A percentile compares a stretch with the other conserved stretches of the same genome.
These are phyloP conservation scores for Lomentospora prolificans DNA, from an alignment of 2,329 filamentous ascomycete genomes.

Conservation along the genomic window DNA sequence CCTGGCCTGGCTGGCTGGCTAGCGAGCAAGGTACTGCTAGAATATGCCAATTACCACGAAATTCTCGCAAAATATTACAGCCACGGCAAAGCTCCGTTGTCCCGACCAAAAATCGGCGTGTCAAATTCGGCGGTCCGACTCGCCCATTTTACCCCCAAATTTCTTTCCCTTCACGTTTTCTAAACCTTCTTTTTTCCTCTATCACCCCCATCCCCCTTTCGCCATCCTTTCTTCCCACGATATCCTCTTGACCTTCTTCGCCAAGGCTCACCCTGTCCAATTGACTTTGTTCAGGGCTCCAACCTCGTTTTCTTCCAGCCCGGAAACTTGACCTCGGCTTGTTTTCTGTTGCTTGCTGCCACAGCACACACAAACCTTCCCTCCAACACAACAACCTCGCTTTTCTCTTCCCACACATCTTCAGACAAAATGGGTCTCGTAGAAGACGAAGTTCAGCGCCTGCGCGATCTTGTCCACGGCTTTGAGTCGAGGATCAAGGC, in stretches of 20 bases:
- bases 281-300: neutral
- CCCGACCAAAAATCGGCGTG: constrained; percentile 3
- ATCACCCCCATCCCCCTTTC: constrained; percentile 4
- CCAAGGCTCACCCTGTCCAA: neutral
- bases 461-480: constrained; percentile 73
- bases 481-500: constrained; percentile 80
- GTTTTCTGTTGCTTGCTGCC: constrained; percentile 1
- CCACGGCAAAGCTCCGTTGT: constrained; percentile 8
- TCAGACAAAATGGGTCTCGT: constrained; percentile 71
- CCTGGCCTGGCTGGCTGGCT: too few relatives aligned
- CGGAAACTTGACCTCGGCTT: neutral
- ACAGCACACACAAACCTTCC: neutral
- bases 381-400: constrained; percentile 12
- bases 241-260: neutral
- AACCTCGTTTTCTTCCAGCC: neutral
- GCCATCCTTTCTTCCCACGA: constrained; percentile 1
- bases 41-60: too few relatives aligned
- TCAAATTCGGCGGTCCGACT: constrained; percentile 1
- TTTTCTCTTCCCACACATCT: constrained; percentile 13
- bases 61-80: neutral
- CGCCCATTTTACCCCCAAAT: constrained; percentile 3
- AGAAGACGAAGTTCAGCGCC: constrained; percentile 72
- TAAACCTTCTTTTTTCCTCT: constrained; percentile 9
- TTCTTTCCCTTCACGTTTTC: constrained; percentile 3
- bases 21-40: too few relatives aligned